Percentiles rank a stretch among this genome's conserved stretches.
phyloP scores from a whole-genome alignment of 441 rosid species.

The Geranium incanum region DNA sequence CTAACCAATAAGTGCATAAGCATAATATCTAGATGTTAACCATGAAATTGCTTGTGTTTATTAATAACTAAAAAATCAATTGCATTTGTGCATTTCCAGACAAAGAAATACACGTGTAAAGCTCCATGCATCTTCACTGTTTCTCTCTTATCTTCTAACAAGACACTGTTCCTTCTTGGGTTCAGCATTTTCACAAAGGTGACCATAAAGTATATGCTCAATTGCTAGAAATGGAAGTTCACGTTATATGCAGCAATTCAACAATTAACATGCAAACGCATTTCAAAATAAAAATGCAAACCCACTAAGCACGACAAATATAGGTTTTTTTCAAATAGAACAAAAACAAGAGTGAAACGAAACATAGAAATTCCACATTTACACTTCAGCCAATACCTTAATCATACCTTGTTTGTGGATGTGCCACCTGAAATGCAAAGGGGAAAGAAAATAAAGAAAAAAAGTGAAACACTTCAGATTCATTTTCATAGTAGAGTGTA shows the following conservation, averaged over 20 bases:
- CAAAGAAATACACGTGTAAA: not conserved
- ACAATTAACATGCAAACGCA: not conserved
- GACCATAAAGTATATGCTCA: not conserved
- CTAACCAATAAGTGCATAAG: not conserved
- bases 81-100: not conserved
- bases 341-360: not conserved
- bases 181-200: not conserved
- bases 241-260: not conserved
- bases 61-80: not conserved
- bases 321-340: not conserved
- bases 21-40: not conserved
- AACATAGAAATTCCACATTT: slow-evolving; percentile 5
- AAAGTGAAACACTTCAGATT: slow-evolving; percentile 4
- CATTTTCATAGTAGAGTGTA: slow-evolving; percentile 1
- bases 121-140: not conserved
- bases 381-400: slow-evolving; percentile 6
- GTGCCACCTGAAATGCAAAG: slow-evolving; percentile 40
- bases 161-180: not conserved
- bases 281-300: not conserved
- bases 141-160: not conserved
- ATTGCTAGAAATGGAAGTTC: not conserved
- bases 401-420: slow-evolving; percentile 51
- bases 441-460: slow-evolving; percentile 13
- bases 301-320: not conserved
- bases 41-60: not conserved